phyloP scores from a whole-genome alignment of 306 rosid genomes.

The Rosa multiflora region DNA sequence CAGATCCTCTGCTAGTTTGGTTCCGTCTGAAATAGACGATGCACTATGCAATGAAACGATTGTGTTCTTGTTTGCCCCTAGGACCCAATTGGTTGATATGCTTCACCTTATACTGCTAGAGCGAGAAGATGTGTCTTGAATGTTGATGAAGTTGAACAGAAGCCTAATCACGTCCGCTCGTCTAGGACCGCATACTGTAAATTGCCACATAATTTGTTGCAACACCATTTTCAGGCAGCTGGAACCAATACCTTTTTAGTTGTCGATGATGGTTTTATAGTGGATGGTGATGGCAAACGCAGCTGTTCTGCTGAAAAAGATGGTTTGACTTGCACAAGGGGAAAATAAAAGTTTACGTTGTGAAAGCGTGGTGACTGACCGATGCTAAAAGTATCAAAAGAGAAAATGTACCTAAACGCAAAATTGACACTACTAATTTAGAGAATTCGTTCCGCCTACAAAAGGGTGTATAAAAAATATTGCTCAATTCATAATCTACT shows the following conservation, averaged over 20 bases:
- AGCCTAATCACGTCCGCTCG: not conserved
- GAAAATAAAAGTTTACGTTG: too few relatives aligned
- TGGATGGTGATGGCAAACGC: constrained; percentile 4
- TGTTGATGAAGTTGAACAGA: not conserved
- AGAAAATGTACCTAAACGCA: too few relatives aligned
- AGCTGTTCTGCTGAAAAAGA: not conserved
- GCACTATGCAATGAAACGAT: not conserved
- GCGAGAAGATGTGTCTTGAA: not conserved
- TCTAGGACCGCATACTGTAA: not conserved
- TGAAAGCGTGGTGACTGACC: not conserved
- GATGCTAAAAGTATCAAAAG: too few relatives aligned
- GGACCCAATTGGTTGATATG: not conserved
- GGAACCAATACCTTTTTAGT: not conserved
- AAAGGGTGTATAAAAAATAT: too few relatives aligned
- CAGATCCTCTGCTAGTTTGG: not conserved
- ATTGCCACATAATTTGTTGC: not conserved
- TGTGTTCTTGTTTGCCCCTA: not conserved
- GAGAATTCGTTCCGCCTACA: too few relatives aligned
- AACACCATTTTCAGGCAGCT: not conserved
- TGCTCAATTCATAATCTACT: too few relatives aligned
- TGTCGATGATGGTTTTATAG: not conserved
- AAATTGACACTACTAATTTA: too few relatives aligned
- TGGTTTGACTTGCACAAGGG: not conserved
- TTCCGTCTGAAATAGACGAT: not conserved
- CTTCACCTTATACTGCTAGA: not conserved